phyloP scores from a whole-genome alignment of 306 rosid species.

The Trichosanthes cucumerina region DNA sequence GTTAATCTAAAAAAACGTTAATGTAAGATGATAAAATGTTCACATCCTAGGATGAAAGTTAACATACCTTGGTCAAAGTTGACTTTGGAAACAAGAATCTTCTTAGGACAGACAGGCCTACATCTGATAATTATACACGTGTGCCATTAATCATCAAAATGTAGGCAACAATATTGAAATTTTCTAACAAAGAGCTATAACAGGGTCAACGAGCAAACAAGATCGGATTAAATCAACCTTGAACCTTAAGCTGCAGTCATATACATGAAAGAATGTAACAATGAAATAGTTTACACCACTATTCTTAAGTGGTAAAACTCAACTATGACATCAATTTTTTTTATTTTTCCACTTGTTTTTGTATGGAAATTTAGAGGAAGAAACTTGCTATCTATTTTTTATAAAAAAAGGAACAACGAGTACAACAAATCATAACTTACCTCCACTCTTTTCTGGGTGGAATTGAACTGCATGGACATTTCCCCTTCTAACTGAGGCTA shows the following conservation, averaged over 20 bases:
- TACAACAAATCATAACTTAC: slow-evolving; percentile 35
- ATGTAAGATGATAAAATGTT: slow-evolving; percentile 11
- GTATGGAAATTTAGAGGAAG: background rate
- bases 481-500: slow-evolving; percentile 84
- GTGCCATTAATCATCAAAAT: slow-evolving; percentile 7
- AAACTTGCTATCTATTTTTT: too few species aligned
- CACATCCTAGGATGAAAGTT: slow-evolving; percentile 21
- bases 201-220: background rate
- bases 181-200: background rate
- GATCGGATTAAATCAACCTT: background rate
- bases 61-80: slow-evolving; percentile 45
- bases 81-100: slow-evolving; percentile 78
- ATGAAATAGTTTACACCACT: background rate
- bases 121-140: slow-evolving; percentile 52
- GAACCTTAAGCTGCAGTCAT: background rate
- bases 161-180: background rate
- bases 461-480: slow-evolving; percentile 95
- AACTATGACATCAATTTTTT: background rate
- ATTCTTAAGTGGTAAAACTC: background rate
- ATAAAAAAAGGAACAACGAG: background rate
- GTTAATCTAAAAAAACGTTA: slow-evolving; percentile 24
- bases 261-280: background rate
- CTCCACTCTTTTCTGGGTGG: slow-evolving; percentile 99
- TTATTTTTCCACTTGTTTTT: background rate
- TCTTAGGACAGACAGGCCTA: slow-evolving; percentile 78